Evolutionary conservation across 2,329 filamentous ascomycete species (phyloP).

Genomic region (Phaeosphaeria sp.): DNA sequence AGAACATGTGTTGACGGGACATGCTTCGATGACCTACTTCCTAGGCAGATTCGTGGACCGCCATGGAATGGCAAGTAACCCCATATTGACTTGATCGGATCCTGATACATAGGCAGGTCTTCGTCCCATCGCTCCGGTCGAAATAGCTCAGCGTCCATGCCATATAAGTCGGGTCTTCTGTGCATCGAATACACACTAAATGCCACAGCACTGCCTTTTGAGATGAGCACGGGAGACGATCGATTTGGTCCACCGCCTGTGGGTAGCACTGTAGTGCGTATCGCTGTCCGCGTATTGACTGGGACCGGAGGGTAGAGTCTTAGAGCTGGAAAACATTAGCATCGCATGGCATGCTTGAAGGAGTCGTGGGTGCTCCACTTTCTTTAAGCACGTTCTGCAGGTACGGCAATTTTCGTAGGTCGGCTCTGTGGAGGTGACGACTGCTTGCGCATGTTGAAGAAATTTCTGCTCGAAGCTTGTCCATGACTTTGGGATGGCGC

Average conservation of each 20-base stretch:
- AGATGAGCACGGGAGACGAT: background rate
- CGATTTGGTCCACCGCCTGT: conserved; percentile 10
- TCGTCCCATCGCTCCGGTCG: conserved; percentile 45
- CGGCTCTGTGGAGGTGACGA: too few relatives aligned
- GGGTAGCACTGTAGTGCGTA: background rate
- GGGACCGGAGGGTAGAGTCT: background rate
- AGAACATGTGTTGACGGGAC: too few relatives aligned
- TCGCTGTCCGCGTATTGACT: background rate
- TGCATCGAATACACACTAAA: conserved; percentile 32
- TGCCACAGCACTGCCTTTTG: background rate
- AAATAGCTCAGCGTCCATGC: conserved; percentile 44
- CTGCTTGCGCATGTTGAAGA: too few relatives aligned
- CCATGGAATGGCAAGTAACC: background rate
- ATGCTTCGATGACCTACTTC: too few relatives aligned
- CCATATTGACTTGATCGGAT: background rate
- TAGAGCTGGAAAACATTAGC: too few relatives aligned
- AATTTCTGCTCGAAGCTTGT: background rate
- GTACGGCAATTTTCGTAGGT: too few relatives aligned
- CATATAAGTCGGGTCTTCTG: conserved; percentile 48
- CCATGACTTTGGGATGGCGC: background rate
- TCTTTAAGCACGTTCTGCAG: background rate
- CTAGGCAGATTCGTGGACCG: background rate
- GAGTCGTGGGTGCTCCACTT: too few relatives aligned
- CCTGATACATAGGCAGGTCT: too few relatives aligned
- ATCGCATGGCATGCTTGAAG: too few relatives aligned